Base-by-base conservation (phyloP, 306 rosid species). In the Vigna unguiculata region DNA sequence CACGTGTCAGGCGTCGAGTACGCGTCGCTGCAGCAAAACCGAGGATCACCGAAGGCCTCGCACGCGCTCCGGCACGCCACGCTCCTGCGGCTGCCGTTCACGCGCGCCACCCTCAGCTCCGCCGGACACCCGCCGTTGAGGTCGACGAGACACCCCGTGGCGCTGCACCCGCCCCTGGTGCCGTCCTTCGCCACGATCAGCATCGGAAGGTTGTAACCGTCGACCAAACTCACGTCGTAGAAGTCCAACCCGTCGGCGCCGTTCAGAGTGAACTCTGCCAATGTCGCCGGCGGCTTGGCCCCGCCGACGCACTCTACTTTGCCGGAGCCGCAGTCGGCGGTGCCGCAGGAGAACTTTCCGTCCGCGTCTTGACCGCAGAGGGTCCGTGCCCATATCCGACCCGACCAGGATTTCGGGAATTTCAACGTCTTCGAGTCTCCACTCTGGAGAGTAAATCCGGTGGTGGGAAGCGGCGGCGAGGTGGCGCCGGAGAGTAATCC, bases 41-140 rank as follows among this genome's bases (percentile, higher is more conserved):
- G 88, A 17, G 97, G 96, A 22, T 89, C 96, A 0, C 91, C 96
- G 22, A 94, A 90, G 12, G 98, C 95, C 72, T 94, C 98, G 21
- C 98, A 94, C 90, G 98, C 98, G 89, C 98, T 94, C 74, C 90
- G 83, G 30, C 98, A 94, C 20, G 98, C 98, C 62, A 93, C 89
- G 48, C 78, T 49, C 0, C 78, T 71, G 57, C 88, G 51, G 1
- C 76, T 51, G 28, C 80, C 83, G 24, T 77, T 70, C 8, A 2
- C 84, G 73, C 90, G 85, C 55, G 91, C 87, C 55, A 94, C 87
- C 74, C 73, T 78, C 3, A 91, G 84, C 38, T 77, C 90, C 72
- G 6, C 14, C 10, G 97, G 96, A 15, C 98, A 94, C 7, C 78
- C 89, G 11, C 90, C 87, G 88, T 94, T 94, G 17, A 94, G 63